Base-by-base conservation (phyloP, 257 asterid genomes). In the Primulina huaijiensis region DNA sequence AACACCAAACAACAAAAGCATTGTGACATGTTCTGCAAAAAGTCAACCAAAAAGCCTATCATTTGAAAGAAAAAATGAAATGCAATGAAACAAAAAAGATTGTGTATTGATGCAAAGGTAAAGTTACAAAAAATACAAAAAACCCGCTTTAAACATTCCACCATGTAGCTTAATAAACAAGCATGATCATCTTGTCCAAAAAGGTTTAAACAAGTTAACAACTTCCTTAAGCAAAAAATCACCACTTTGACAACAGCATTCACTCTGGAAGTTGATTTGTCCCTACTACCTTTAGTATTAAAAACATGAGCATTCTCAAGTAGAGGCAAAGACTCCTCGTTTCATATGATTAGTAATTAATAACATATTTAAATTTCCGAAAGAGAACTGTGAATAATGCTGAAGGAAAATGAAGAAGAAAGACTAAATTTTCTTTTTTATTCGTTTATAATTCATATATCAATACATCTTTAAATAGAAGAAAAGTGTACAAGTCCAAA, bases 1-100 rank as follows among this genome's bases (percentile, higher is more conserved):
- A 87, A 81, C 58, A 77, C 85, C 66, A 78, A 79, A 81, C 92
- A 84, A 74, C 96, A 89, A 71, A 81, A 66, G 88, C 90, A 86
- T 65, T 50, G 30, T 57, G 81, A 64, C 52, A 59, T 8, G 38
- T 68, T 71, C 98, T 90, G 96, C 82, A 77, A 73, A 27, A 82
- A 50, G 61, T 31, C 61, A 64, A 75, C 43, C 52, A 67, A 27
- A 27, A 23, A 77, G 52, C 46, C 35, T n/a, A 27, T 60, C 38
- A 67, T 35, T 19, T 50, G 46, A 30, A 38, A 60, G 80, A 62
- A 2, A 53, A n/a, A 68, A 62, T 37, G 53, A 70, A 60, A 75
- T 31, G 72, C 9, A 64, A 23, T 31, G 43, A 9, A 59, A 57
- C 56, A 6, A 62, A 50, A 43, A 34, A 19, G 25, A 69, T 58